Percentiles rank a stretch among this genome's conserved stretches.
Conservation (phyloP, 768 basidiomycete species). For the Mycena sanguinolenta region DNA sequence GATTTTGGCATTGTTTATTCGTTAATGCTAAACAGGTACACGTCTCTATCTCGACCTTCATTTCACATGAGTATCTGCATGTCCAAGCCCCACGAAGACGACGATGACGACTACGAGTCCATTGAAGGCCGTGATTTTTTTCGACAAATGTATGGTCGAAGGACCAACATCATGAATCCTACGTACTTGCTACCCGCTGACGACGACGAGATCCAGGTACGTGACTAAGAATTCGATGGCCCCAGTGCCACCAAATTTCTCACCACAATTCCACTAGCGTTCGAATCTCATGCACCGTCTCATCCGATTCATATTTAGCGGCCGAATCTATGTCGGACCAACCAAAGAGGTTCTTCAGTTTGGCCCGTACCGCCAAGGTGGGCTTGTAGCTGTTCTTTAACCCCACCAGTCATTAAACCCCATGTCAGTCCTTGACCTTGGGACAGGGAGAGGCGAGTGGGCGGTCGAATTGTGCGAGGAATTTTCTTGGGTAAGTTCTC, state of each 20-base stretch:
- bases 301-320: conserved; percentile 74
- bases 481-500: conserved; percentile 16
- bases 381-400: conserved; percentile 17
- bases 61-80: background rate
- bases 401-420: conserved; percentile 35
- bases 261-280: conserved; percentile 55
- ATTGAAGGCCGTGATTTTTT: conserved; percentile 67
- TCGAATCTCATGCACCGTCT: conserved; percentile 74
- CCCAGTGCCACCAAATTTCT: background rate
- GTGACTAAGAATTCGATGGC: no score
- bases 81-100: conserved; percentile 21
- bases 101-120: conserved; percentile 18
- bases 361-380: conserved; percentile 60
- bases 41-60: no score
- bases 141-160: conserved; percentile 63
- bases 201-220: conserved; percentile 73
- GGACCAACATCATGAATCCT: conserved; percentile 66
- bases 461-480: conserved; percentile 43
- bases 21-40: no score
- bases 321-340: conserved; percentile 77
- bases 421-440: conserved; percentile 71
- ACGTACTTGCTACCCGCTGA: conserved; percentile 77
- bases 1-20: no score
- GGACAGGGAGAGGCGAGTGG: conserved; percentile 78
- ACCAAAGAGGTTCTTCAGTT: conserved; percentile 68